Conservation (phyloP, 495 filamentous ascomycete genomes). For the Aspergillus ostianus region DNA sequence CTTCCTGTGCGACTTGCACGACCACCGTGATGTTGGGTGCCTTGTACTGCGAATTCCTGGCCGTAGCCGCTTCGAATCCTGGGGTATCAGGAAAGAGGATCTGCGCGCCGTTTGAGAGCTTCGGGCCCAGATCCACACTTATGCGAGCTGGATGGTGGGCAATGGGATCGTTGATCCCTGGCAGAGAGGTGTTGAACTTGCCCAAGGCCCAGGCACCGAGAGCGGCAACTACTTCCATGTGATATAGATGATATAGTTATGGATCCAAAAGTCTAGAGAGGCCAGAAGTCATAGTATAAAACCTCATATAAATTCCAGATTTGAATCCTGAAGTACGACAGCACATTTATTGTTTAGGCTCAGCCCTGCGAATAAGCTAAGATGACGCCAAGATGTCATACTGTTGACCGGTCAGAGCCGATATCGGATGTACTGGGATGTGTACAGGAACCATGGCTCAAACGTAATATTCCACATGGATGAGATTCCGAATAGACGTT, state of each 20-base stretch:
- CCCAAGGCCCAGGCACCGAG: not conserved
- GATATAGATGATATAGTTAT: not conserved
- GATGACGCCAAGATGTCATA: not conserved
- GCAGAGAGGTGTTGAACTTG: not conserved
- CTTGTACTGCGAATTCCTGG: slow-evolving; percentile 11
- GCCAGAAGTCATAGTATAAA: no score
- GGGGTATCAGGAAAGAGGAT: slow-evolving; percentile 12
- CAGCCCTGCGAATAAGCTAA: not conserved
- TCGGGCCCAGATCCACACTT: not conserved
- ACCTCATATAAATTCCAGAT: no score
- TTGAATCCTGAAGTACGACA: not conserved
- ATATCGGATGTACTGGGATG: not conserved
- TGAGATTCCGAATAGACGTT: no score
- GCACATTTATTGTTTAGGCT: not conserved
- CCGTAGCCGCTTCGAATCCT: slow-evolving; percentile 6
- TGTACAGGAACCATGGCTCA: not conserved
- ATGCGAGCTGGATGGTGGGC: not conserved
- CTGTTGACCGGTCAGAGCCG: not conserved
- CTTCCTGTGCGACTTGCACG: slow-evolving; percentile 15
- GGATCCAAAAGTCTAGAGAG: not conserved
- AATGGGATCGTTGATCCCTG: not conserved
- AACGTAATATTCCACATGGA: no score
- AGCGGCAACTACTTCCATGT: not conserved
- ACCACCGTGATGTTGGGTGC: slow-evolving; percentile 16
- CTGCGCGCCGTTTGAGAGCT: slow-evolving; percentile 7